Evolutionary conservation across 768 basidiomycete species (phyloP).

Genomic region (Phylloporus arenicola): DNA sequence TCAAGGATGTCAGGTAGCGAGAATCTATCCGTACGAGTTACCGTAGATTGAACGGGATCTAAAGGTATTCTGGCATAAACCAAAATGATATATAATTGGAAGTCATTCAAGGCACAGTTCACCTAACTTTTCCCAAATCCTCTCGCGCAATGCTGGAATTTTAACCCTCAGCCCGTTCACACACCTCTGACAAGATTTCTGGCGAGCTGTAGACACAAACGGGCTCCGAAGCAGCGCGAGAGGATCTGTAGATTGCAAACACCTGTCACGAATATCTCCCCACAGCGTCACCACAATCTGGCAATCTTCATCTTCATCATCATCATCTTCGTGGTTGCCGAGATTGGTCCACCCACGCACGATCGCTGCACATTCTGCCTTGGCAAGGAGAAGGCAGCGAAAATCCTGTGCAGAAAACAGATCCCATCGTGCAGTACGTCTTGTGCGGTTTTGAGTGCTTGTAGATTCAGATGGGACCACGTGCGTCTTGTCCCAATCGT

Average conservation of each 20-base stretch:
- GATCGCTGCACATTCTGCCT: background rate
- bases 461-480: background rate
- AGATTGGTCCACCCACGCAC: background rate
- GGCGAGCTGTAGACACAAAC: too few species aligned
- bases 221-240: background rate
- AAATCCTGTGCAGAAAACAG: slow-evolving; percentile 17
- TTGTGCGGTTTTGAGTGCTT: background rate
- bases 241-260: slow-evolving; percentile 2
- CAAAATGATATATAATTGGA: too few species aligned
- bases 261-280: background rate
- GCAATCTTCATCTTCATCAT: too few species aligned
- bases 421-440: slow-evolving; percentile 24
- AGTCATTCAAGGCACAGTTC: slow-evolving; percentile 1
- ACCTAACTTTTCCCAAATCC: slow-evolving; percentile 3
- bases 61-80: too few species aligned
- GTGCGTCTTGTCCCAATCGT: slow-evolving; percentile 15
- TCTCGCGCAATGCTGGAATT: background rate
- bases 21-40: too few species aligned
- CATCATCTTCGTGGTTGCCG: too few species aligned
- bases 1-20: too few species aligned
- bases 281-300: background rate
- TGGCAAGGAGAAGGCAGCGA: slow-evolving; percentile 12
- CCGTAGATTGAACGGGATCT: too few species aligned
- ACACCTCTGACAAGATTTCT: background rate
- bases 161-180: background rate